A percentile compares a stretch with the other conserved stretches of the same genome.
Evolutionary conservation across 2,329 filamentous ascomycete species (phyloP).

Genomic region (Parastagonospora avenae): DNA sequence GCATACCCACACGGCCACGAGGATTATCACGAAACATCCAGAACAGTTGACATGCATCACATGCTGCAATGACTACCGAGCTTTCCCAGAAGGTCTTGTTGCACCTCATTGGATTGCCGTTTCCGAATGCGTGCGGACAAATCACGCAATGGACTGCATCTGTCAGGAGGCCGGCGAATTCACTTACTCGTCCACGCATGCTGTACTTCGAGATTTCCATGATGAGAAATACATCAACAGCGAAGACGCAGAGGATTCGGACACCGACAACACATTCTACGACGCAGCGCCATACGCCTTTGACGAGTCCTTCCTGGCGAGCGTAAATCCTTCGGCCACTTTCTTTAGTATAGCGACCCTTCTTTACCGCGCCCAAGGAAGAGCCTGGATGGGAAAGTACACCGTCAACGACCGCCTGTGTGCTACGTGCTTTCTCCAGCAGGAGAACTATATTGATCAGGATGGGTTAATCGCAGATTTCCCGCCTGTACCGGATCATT

Average conservation of each 20-base stretch:
- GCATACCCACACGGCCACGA: not conserved
- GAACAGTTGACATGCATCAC: constrained; percentile 1
- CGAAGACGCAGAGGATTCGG: not conserved
- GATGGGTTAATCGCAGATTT: constrained; percentile 14
- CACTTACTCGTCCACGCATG: not conserved
- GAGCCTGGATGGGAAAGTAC: constrained; percentile 10
- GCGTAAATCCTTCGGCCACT: not conserved
- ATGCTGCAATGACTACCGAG: constrained; percentile 3
- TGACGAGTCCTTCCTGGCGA: not conserved
- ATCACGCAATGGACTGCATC: constrained; percentile 6
- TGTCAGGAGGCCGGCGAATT: not conserved
- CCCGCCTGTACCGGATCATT: constrained; percentile 8
- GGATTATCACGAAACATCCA: not conserved
- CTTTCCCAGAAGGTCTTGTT: constrained; percentile 7
- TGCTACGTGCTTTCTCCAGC: constrained; percentile 6
- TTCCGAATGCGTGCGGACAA: constrained; percentile 11
- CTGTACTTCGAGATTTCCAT: not conserved
- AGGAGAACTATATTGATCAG: constrained; percentile 10
- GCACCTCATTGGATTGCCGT: constrained; percentile 12
- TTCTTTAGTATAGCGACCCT: constrained; percentile 12
- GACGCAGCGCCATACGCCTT: constrained; percentile 6
- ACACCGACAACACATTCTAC: constrained; percentile 2
- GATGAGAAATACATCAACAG: not conserved
- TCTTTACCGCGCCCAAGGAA: constrained; percentile 16
- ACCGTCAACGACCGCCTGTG: constrained; percentile 6